A percentile compares a stretch with the other conserved stretches of the same genome.
Evolutionary conservation across 768 basidiomycete genomes (phyloP).

Genomic region (Porpolomopsis calyptriformis): DNA sequence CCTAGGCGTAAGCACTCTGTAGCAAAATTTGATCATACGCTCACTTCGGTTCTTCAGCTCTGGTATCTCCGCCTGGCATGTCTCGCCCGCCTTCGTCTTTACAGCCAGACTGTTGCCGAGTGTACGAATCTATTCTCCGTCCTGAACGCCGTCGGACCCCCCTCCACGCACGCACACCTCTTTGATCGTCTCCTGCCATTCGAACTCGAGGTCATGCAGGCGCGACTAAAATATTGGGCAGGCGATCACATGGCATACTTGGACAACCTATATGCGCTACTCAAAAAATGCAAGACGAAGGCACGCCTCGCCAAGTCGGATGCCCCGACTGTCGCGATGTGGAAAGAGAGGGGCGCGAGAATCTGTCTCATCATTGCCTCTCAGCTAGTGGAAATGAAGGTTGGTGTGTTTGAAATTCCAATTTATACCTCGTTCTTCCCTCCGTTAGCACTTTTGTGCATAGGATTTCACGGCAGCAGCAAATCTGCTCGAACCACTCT

Average conservation of each 20-base stretch:
- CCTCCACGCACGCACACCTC: conserved; percentile 43
- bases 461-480: conserved; percentile 66
- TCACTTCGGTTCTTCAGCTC: conserved; percentile 33
- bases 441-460: not conserved
- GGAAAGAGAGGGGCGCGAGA: conserved; percentile 71
- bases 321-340: conserved; percentile 45
- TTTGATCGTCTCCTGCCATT: conserved; percentile 51
- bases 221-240: conserved; percentile 71
- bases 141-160: conserved; percentile 47
- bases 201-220: conserved; percentile 59
- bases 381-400: conserved; percentile 80
- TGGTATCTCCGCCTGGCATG: conserved; percentile 78
- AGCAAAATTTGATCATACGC: not conserved
- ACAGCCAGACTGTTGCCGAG: conserved; percentile 81
- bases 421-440: not conserved
- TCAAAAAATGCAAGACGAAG: conserved; percentile 48
- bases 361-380: conserved; percentile 72
- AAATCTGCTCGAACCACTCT: conserved; percentile 58
- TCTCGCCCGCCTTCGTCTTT: conserved; percentile 70
- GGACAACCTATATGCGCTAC: conserved; percentile 56
- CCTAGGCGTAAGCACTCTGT: conserved; percentile 44
- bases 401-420: conserved; percentile 14
- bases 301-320: conserved; percentile 34
- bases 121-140: conserved; percentile 70
- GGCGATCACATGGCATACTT: conserved; percentile 73